A percentile compares a stretch with the other conserved stretches of the same genome.
These are phyloP conservation scores for Boletus rufocinnamomeus DNA, from an alignment of 768 basidiomycete genomes.

Conservation along the genomic window DNA sequence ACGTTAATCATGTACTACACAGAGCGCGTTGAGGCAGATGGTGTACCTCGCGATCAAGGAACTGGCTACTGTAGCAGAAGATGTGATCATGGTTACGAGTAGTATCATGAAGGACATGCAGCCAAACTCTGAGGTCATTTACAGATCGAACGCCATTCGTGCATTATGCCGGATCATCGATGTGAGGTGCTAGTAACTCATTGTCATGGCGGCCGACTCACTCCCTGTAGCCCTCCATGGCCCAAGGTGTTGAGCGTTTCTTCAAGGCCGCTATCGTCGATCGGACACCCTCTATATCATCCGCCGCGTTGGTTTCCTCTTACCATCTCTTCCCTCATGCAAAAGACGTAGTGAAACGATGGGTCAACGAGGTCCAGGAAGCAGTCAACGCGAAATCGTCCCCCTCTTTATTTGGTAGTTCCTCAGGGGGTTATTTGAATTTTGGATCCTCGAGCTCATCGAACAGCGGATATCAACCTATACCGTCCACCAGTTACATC, in stretches of 20 bases:
- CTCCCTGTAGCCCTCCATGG: slow-evolving; percentile 87
- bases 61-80: slow-evolving; percentile 91
- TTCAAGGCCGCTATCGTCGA: slow-evolving; percentile 99
- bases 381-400: slow-evolving; percentile 88
- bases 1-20: slow-evolving; percentile 17
- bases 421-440: slow-evolving; percentile 66
- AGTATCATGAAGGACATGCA: slow-evolving; percentile 99
- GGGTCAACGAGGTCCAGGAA: slow-evolving; percentile 99
- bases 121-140: slow-evolving; percentile 97
- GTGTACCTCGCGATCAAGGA: slow-evolving; percentile 99
- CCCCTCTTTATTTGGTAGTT: slow-evolving; percentile 62
- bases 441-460: slow-evolving; percentile 59
- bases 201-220: slow-evolving; percentile 38
- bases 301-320: slow-evolving; percentile 93
- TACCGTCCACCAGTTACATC: slow-evolving; percentile 89
- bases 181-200: slow-evolving; percentile 51
- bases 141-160: slow-evolving; percentile 95
- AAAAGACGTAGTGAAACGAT: slow-evolving; percentile 95
- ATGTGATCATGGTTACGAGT: slow-evolving; percentile 99
- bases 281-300: slow-evolving; percentile 91
- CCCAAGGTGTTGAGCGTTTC: slow-evolving; percentile 97
- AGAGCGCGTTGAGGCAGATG: slow-evolving; percentile 96
- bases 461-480: slow-evolving; percentile 67
- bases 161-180: slow-evolving; percentile 97
- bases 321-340: slow-evolving; percentile 95